Percentiles rank a stretch among this genome's conserved stretches.
Evolutionary conservation across 148 eudicot species (phyloP).

Genomic region (Dysphania ambrosioides): DNA sequence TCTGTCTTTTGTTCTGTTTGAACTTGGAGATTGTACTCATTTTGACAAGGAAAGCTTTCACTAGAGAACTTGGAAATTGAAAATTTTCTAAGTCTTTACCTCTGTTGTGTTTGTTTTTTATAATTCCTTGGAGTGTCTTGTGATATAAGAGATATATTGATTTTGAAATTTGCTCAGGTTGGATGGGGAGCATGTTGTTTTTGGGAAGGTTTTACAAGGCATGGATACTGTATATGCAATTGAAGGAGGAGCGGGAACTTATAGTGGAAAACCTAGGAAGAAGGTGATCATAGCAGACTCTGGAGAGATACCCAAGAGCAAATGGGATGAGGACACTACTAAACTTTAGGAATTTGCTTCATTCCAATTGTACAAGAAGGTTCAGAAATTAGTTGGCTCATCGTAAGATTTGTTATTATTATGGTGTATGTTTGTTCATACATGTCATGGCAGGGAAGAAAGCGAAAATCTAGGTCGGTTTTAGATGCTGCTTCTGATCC

Average conservation of each 20-base stretch:
- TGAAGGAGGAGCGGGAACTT: constrained; percentile 96
- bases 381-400: neutral
- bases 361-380: neutral
- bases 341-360: constrained; percentile 26
- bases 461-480: neutral
- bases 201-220: constrained; percentile 89
- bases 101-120: neutral
- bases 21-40: neutral
- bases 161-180: constrained; percentile 44
- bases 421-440: constrained; percentile 21
- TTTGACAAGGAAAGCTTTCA: neutral
- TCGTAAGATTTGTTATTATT: neutral
- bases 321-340: constrained; percentile 63
- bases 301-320: constrained; percentile 81
- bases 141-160: neutral
- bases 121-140: neutral
- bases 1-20: neutral
- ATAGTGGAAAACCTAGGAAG: constrained; percentile 91
- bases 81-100: neutral
- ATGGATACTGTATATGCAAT: constrained; percentile 91
- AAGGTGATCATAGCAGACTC: constrained; percentile 82
- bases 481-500: neutral
- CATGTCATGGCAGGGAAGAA: neutral
- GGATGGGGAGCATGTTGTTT: constrained; percentile 89
- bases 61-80: neutral